Evolutionary conservation across 306 rosid genomes (phyloP).

Genomic region (Abrus pulchellus): DNA sequence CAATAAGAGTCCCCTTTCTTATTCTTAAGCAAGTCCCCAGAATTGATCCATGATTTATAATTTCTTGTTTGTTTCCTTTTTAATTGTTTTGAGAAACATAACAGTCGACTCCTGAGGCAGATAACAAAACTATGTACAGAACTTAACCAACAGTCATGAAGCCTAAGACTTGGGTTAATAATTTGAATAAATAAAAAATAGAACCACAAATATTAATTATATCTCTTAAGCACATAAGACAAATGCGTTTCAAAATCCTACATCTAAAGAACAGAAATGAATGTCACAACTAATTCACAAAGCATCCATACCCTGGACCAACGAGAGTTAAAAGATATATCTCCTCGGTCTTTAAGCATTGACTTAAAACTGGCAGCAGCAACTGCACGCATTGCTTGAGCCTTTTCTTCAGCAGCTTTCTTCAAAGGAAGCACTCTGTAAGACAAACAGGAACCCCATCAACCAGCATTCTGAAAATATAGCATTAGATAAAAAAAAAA

Average conservation of each 20-base stretch:
- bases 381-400: conserved; percentile 76
- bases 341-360: conserved; percentile 83
- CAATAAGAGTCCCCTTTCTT: not conserved
- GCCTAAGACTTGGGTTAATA: conserved; percentile 9
- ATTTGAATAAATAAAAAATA: conserved; percentile 35
- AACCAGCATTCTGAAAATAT: conserved; percentile 46
- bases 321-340: conserved; percentile 81
- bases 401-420: conserved; percentile 91
- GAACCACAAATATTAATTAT: conserved; percentile 4
- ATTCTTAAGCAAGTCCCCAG: not conserved
- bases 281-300: conserved; percentile 40
- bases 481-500: conserved; percentile 34
- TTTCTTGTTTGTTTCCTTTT: not conserved
- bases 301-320: conserved; percentile 87
- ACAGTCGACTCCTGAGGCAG: not conserved
- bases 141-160: conserved; percentile 23
- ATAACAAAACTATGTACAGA: not conserved
- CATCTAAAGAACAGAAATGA: conserved; percentile 39
- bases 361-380: conserved; percentile 74
- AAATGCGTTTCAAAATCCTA: conserved; percentile 11
- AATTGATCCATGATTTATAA: conserved; percentile 21
- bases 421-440: conserved; percentile 88
- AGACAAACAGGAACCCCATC: conserved; percentile 45
- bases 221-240: conserved; percentile 3
- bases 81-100: conserved; percentile 20